Base-by-base conservation (phyloP, 495 filamentous ascomycete genomes). In the Penicillium alfredii region DNA sequence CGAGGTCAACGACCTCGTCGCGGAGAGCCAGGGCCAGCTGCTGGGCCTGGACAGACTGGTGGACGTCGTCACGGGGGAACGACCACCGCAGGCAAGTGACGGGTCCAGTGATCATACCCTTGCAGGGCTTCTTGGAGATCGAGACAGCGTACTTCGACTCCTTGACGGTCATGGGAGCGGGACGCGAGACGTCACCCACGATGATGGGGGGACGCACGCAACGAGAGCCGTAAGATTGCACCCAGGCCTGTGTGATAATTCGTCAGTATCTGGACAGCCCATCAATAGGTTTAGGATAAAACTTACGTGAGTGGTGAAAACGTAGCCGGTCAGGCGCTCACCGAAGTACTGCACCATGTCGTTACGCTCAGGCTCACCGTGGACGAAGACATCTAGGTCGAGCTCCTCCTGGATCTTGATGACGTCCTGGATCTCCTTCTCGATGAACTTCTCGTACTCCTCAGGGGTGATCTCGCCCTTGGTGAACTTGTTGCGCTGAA, bases 281-380 rank as follows among this genome's bases (percentile, higher is more conserved):
- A n/a, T n/a, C n/a, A n/a, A n/a, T n/a, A n/a, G n/a, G n/a, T n/a
- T n/a, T n/a, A n/a, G n/a, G n/a, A n/a, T n/a, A n/a, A n/a, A n/a
- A n/a, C n/a, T n/a, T n/a, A n/a, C n/a, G 69, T 95, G 85, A 60
- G 88, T 97, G 60, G 92, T 98, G 79, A 98, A 98, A 56, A 88
- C 88, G 67, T 97, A 98, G 60, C 92, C 92, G 45, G 87, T 80
- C 29, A 98, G 77, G 48, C 88, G 82, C 78, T 98, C 92, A 64
- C 92, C 92, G 57, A 98, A 98, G 80, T 96, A 98, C 68, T 98
- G 92, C 25, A 98, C 92, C 92, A 98, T 98, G 80, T 98, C 92
- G 69, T 97, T 97, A 66, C 92, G 87, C 77, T 98, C 92, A 33
- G 92, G 90, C 75, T 98, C 92, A 58, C 92, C 92, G 72, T 98